phyloP scores from a whole-genome alignment of 192 early-diverging fungal species.

The Gonapodya prolifera region DNA sequence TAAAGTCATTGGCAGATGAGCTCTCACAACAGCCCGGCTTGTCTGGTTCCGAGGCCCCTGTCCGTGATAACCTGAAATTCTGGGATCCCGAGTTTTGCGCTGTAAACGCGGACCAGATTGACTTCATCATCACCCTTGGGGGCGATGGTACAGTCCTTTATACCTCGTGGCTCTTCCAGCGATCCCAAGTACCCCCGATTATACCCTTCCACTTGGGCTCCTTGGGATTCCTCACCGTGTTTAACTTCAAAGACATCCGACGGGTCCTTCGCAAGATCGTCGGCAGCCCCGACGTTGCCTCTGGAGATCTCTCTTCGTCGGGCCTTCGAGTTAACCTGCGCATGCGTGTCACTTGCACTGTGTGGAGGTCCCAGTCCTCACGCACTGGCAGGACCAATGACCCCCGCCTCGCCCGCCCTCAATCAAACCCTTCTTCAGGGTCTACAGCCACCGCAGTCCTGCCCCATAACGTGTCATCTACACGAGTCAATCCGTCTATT shows the following conservation, averaged over 20 bases:
- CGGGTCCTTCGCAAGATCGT: conserved; percentile 43
- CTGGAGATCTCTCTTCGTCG: background rate
- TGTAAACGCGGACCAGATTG: conserved; percentile 54
- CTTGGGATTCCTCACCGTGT: conserved; percentile 88
- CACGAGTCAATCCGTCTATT: conserved; percentile 6
- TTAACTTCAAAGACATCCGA: conserved; percentile 51
- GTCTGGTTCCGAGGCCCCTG: background rate
- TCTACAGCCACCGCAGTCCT: background rate
- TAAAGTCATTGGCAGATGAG: background rate
- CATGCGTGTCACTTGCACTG: conserved; percentile 83
- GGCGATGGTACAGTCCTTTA: conserved; percentile 94
- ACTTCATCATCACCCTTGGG: conserved; percentile 86
- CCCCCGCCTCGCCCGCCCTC: background rate
- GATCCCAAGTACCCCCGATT: conserved; percentile 69
- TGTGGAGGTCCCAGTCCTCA: conserved; percentile 36
- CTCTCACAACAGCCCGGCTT: background rate
- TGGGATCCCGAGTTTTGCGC: conserved; percentile 69
- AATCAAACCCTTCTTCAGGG: background rate
- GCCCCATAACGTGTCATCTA: background rate
- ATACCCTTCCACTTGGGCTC: conserved; percentile 88
- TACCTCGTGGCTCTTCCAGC: conserved; percentile 82
- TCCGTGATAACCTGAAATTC: conserved; percentile 38
- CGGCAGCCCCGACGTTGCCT: conserved; percentile 1
- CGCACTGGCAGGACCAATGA: background rate
- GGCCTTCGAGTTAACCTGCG: conserved; percentile 76